Base-by-base conservation (phyloP, 208 protist genomes). In the Angomonas ambiguus region DNA sequence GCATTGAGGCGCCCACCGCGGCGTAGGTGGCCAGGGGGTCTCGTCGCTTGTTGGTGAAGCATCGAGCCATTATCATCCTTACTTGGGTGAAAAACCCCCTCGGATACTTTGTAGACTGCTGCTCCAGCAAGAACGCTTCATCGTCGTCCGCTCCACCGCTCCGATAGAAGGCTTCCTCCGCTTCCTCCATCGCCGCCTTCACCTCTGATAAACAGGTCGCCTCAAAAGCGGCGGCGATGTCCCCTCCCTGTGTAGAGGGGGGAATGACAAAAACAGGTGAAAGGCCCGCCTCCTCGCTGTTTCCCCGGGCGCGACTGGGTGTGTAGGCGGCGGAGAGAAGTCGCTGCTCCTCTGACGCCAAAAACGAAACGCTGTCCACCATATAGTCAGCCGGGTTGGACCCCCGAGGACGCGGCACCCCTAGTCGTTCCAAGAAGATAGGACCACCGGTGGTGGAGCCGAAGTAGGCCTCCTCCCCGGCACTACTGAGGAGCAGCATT, bases 341-440 rank as follows among this genome's bases (percentile, higher is more conserved):
- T 48, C 38, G 18, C 11, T 18, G 38, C 38, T 48, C 13, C 49
- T 4, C 49, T 18, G 6, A 25, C 49, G n/a, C n/a, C n/a, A n/a
- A n/a, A n/a, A n/a, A n/a, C n/a, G n/a, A n/a, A n/a, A n/a, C n/a
- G n/a, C 72, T 51, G 71, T 91, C 81, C 30, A 97, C 42, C 18
- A 95, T 77, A 68, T 87, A 85, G 70, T 98, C 94, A 8, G 91
- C 87, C 8, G 92, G 87, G 71, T 96, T 97, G 24, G 72, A 72
- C 10, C 76, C 65, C 31, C 33, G 22, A 24, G 65, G 59, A 33
- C 61, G 63, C 24, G 62, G 55, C 35, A 89, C 69, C 5, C 84
- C 90, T 28, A 91, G 63, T 42, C 68, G 61, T 8, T 60, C 63
- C n/a, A 98, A 75, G 62, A 94, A 96, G 2, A 53, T 30, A 5